phyloP scores from a whole-genome alignment of 768 basidiomycete genomes.

The Tylopilus plumbeoviolaceoides region DNA sequence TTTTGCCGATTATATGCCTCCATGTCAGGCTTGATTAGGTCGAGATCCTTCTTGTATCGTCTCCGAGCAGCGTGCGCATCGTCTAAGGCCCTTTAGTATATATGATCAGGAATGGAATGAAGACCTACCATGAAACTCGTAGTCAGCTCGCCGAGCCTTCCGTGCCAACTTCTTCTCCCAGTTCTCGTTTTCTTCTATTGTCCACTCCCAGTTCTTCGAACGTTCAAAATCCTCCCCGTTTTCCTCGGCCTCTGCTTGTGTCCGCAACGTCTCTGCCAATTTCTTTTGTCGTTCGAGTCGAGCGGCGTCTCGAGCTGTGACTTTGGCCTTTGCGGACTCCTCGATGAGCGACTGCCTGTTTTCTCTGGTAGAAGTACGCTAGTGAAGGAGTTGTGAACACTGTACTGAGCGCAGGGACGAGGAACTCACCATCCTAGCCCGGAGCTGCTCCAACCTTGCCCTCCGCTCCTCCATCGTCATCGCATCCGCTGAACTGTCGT shows the following conservation, averaged over 20 bases:
- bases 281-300: slow-evolving; percentile 87
- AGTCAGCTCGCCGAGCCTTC: slow-evolving; percentile 83
- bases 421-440: slow-evolving; percentile 66
- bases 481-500: slow-evolving; percentile 11
- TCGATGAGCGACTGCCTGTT: slow-evolving; percentile 86
- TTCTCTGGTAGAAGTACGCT: slow-evolving; percentile 75
- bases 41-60: slow-evolving; percentile 90
- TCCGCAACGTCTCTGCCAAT: slow-evolving; percentile 79
- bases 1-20: slow-evolving; percentile 87
- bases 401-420: neutral
- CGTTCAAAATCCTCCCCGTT: slow-evolving; percentile 91
- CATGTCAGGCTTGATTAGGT: slow-evolving; percentile 83
- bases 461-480: slow-evolving; percentile 68
- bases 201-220: slow-evolving; percentile 91
- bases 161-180: slow-evolving; percentile 55
- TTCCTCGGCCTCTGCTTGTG: slow-evolving; percentile 86
- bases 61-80: slow-evolving; percentile 85
- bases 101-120: neutral
- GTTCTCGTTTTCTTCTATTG: slow-evolving; percentile 29
- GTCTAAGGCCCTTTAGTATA: slow-evolving; percentile 45
- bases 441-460: slow-evolving; percentile 70
- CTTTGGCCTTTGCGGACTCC: slow-evolving; percentile 75
- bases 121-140: slow-evolving; percentile 82
- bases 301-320: slow-evolving; percentile 73
- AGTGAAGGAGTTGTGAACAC: neutral